Evolutionary conservation across 2,329 filamentous ascomycete species (phyloP).

Genomic region (Myriosclerotinia curreyana): DNA sequence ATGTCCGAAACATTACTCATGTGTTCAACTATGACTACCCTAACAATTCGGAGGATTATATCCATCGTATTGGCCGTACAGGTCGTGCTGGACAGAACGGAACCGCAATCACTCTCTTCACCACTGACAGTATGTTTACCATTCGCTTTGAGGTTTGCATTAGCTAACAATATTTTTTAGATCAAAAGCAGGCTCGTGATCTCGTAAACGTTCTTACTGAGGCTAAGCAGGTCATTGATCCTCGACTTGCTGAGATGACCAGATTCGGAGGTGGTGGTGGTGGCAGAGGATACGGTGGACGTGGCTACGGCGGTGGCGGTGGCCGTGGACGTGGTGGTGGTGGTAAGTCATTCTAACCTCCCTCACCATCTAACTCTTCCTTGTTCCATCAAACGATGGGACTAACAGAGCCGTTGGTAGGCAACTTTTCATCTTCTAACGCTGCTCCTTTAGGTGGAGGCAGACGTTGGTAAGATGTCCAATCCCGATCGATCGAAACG

Average conservation of each 20-base stretch:
- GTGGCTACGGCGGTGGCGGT: conserved; percentile 53
- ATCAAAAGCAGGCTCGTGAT: conserved; percentile 94
- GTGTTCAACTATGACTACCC: conserved; percentile 99
- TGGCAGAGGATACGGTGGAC: conserved; percentile 34
- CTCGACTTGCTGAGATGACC: conserved; percentile 91
- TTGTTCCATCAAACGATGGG: conserved; percentile 40
- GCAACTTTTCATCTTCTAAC: conserved; percentile 56
- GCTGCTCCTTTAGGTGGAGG: conserved; percentile 53
- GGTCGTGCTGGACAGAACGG: conserved; percentile 91
- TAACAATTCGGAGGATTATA: conserved; percentile 98
- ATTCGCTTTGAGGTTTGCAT: conserved; percentile 22
- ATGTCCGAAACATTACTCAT: conserved; percentile 99
- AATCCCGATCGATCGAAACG: conserved; percentile 23
- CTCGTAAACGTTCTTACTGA: conserved; percentile 89
- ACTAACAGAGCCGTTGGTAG: conserved; percentile 42
- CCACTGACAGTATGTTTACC: conserved; percentile 86
- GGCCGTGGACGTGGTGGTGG: conserved; percentile 54
- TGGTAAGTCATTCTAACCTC: conserved; percentile 39
- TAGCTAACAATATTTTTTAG: conserved; percentile 46
- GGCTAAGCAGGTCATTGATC: conserved; percentile 97
- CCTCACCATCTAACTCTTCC: conserved; percentile 28
- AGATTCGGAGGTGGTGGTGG: conserved; percentile 70
- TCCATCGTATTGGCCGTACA: conserved; percentile 94
- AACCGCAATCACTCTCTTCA: conserved; percentile 98
- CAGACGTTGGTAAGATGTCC: conserved; percentile 53